Evolutionary conservation across 1,284 basidiomycete genomes (phyloP).

Genomic region (Trichosporon coremiiforme): DNA sequence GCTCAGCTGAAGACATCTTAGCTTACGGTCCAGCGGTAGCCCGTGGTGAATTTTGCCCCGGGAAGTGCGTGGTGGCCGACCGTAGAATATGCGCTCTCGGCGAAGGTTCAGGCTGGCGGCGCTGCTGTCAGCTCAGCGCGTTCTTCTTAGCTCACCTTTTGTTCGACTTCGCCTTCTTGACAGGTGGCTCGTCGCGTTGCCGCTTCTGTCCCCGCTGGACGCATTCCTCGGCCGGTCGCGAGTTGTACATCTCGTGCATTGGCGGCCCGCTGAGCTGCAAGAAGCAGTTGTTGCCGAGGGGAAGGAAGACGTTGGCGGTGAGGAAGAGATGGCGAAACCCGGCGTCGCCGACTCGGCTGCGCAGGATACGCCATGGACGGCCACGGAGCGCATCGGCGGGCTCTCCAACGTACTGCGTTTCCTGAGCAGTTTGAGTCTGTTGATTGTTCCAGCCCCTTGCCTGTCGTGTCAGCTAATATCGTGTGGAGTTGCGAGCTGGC

Average conservation of each 20-base stretch:
- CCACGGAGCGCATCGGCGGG: conserved; percentile 35
- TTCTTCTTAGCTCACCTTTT: background rate
- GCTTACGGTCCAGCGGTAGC: conserved; percentile 48
- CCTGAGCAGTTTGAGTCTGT: background rate
- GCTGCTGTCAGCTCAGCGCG: conserved; percentile 13
- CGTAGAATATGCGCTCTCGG: conserved; percentile 50
- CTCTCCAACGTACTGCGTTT: conserved; percentile 28
- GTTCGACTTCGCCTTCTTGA: background rate
- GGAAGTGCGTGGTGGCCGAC: conserved; percentile 35
- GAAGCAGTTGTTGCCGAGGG: conserved; percentile 58
- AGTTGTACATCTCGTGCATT: conserved; percentile 45
- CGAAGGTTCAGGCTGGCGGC: conserved; percentile 14
- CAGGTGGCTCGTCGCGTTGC: conserved; percentile 19
- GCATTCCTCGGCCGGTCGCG: background rate
- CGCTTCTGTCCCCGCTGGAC: conserved; percentile 25
- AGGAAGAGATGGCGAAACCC: conserved; percentile 57
- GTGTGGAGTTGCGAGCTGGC: background rate
- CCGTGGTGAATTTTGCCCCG: conserved; percentile 39
- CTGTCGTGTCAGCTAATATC: background rate
- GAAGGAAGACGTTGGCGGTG: conserved; percentile 55
- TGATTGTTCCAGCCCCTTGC: background rate
- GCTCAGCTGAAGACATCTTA: background rate
- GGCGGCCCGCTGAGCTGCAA: conserved; percentile 58
- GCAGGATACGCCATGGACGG: conserved; percentile 40
- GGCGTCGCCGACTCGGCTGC: conserved; percentile 54